Evolutionary conservation across 306 rosid genomes (phyloP), one percentile per base, ranked within the genome.

Genomic region (Delonix regia): DNA sequence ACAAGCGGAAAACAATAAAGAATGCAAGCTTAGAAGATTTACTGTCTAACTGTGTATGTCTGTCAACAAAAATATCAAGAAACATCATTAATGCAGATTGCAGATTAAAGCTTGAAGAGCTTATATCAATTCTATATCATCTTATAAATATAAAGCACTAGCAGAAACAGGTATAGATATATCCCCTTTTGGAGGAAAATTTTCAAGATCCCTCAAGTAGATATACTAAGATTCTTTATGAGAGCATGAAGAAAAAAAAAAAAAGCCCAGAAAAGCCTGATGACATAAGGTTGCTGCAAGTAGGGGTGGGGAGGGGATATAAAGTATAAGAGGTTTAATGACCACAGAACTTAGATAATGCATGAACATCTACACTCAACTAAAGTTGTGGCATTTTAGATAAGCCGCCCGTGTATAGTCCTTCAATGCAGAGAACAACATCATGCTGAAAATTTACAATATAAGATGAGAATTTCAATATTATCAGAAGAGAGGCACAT

Each of bases 401-500:
- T 71, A 71, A 65, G 71, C 55, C 1, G 49, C 12, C 21, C 41
- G 49, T 4, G n/a, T 38, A 49, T 30, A 30, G 36, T 47, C 68
- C 57, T 62, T 76, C 15, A 52, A 25, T 59, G 42, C 14, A 75
- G 12, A 27, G 30, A 33, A 18, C 74, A 76, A 25, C 21, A 74
- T 61, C 74, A 33, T 21, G 45, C 42, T 5, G 8, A 65, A 77
- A 80, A 51, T 60, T 38, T 45, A 48, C 33, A 69, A 66, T 33
- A 77, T 30, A 62, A 59, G 21, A 81, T 47, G n/a, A 18, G 59
- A 52, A 52, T 38, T 38, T 28, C 49, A 38, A 49, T 15, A 38
- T 9, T 38, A 30, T 19, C 18, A 65, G n/a, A 42, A 65, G 49
- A 64, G 27, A 41, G 18, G 42, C 19, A 74, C 97, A 73, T 95